Base-by-base conservation (phyloP, 148 eudicot species). In the Silene conica region DNA sequence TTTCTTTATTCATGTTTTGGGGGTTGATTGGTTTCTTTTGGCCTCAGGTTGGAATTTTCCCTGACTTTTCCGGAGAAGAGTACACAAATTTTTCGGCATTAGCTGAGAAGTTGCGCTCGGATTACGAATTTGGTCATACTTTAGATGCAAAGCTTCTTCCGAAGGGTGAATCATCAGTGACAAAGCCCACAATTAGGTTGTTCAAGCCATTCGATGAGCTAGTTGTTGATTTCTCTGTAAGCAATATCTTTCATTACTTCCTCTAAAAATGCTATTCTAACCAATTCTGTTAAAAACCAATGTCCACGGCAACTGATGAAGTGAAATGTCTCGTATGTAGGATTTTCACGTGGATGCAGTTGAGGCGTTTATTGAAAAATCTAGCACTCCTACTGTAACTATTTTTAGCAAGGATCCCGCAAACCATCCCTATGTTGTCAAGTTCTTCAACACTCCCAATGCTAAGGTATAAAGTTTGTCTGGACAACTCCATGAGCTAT, bases 171-270 rank as follows among this genome's bases (percentile, higher is more conserved):
- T 77, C 92, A 15, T 85, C 96, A 2, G 82, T 87, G 43, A 71
- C 82, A 9, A 89, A 79, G 38, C 95, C 99, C 70, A 74, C 80
- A 7, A 73, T 96, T 59, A 83, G 97, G 72, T 74, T 96, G 71
- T 85, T 96, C 69, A 96, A 92, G 87, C 99, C 97, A 23, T 96
- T 96, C 80, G 97, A 96, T 72, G 97, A 96, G 73, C 90, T 86
- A 16, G 80, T 89, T 58, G 92, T 87, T 57, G 97, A 96, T 83
- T 85, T 74, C 45, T 82, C 88, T 84, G 98, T 90, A 84, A 57
- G 19, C 67, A 6, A 38, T 26, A 18, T 19, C 43, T 26, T 74
- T 66, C 5, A 45, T 43, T 63, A 16, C 43, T 55, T 38, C 1
- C 34, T 41, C 25, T 34, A 20, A 6, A 56, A 16, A 5, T 15